Percentiles rank a stretch among this genome's conserved stretches.
Conservation (phyloP, 2,329 filamentous ascomycete genomes). For the Epichloe festucae region DNA sequence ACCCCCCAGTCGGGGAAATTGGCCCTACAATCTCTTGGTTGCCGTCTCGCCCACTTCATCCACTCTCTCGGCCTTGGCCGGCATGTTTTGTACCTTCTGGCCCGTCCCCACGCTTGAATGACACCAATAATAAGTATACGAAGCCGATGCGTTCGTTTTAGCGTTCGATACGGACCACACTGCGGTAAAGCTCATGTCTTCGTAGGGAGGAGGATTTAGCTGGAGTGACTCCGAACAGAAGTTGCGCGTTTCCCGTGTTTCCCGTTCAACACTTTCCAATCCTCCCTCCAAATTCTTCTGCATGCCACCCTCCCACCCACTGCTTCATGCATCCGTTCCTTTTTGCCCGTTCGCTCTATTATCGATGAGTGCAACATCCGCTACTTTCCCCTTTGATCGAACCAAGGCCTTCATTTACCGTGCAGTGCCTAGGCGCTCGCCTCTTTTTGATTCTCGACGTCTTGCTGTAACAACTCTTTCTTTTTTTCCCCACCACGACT, state of each 20-base stretch:
- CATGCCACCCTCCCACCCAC: not conserved
- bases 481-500: not conserved
- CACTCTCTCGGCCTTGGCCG: conserved; percentile 1
- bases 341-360: not conserved
- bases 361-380: not conserved
- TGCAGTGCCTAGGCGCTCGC: not conserved
- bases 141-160: not conserved
- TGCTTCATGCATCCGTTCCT: conserved; percentile 1
- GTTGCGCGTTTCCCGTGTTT: not conserved
- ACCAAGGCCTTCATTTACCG: not conserved
- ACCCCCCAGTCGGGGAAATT: conserved; percentile 12
- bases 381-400: not conserved
- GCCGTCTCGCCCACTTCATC: conserved; percentile 1
- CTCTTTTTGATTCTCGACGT: not conserved
- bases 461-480: not conserved
- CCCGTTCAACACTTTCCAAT: not conserved
- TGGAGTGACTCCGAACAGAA: not conserved
- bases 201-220: not conserved
- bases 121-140: conserved; percentile 1
- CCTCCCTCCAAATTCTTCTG: not conserved
- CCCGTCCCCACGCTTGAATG: conserved; percentile 2
- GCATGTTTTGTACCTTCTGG: not conserved
- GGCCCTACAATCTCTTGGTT: conserved; percentile 5
- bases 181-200: too few species aligned
- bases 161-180: not conserved